Evolutionary conservation across 805 yeast species (phyloP).

Genomic region (Wickerhamiella spandovensis): DNA sequence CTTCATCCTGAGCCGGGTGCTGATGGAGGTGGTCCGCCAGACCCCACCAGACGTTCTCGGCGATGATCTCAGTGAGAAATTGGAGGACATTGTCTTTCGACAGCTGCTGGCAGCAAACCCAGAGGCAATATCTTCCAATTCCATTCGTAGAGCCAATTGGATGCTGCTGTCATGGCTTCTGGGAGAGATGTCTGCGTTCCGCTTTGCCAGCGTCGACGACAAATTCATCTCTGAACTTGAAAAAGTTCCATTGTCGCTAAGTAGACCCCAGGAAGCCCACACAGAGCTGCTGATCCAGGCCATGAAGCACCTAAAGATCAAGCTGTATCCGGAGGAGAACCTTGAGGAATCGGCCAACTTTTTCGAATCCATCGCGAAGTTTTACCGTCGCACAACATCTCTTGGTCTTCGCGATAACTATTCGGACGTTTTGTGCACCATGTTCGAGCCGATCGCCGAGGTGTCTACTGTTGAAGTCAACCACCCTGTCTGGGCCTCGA

Average conservation of each 20-base stretch:
- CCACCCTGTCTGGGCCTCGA: slow-evolving; percentile 89
- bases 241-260: slow-evolving; percentile 46
- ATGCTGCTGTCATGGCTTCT: slow-evolving; percentile 74
- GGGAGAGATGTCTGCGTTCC: slow-evolving; percentile 78
- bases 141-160: slow-evolving; percentile 87
- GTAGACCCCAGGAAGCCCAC: slow-evolving; percentile 43
- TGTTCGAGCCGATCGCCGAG: slow-evolving; percentile 73
- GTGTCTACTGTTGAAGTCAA: slow-evolving; percentile 85
- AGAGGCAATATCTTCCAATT: slow-evolving; percentile 43
- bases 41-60: slow-evolving; percentile 63
- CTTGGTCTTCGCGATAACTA: slow-evolving; percentile 64
- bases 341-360: slow-evolving; percentile 93
- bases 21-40: slow-evolving; percentile 84
- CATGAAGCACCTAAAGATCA: slow-evolving; percentile 70
- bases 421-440: slow-evolving; percentile 65
- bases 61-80: slow-evolving; percentile 63
- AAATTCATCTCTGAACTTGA: slow-evolving; percentile 87
- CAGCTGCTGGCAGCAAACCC: slow-evolving; percentile 86
- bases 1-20: slow-evolving; percentile 76
- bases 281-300: slow-evolving; percentile 73
- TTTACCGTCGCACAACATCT: slow-evolving; percentile 45
- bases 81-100: slow-evolving; percentile 87
- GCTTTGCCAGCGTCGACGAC: slow-evolving; percentile 82
- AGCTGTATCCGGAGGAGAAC: slow-evolving; percentile 73
- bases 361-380: slow-evolving; percentile 71